phyloP scores from a whole-genome alignment of 441 rosid genomes.

The Pelargonium myrrhifolium region DNA sequence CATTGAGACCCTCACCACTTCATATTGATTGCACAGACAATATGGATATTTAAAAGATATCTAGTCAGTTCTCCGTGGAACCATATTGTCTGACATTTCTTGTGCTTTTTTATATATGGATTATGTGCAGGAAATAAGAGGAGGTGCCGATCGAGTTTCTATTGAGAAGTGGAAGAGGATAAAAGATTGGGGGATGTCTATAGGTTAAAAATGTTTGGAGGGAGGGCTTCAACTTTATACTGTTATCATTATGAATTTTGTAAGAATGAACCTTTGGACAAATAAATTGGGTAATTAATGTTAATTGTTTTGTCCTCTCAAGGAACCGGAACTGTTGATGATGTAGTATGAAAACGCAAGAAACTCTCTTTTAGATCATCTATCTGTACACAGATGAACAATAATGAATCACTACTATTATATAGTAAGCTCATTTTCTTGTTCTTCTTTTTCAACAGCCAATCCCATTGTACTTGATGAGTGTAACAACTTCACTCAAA shows the following conservation, averaged over 20 bases:
- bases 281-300: neutral
- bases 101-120: neutral
- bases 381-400: neutral
- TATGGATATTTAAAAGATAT: too few relatives aligned
- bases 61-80: too few relatives aligned
- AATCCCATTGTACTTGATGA: too few relatives aligned
- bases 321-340: slow-evolving; percentile 18
- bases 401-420: neutral
- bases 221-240: slow-evolving; percentile 1
- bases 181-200: neutral
- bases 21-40: too few relatives aligned
- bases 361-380: neutral
- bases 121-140: slow-evolving; percentile 26
- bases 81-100: neutral
- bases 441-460: too few relatives aligned
- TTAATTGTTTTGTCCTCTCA: neutral
- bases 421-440: neutral
- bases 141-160: neutral
- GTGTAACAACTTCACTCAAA: too few relatives aligned
- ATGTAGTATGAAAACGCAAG: neutral
- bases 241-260: neutral
- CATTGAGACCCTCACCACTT: too few relatives aligned
- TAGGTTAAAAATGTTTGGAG: neutral
- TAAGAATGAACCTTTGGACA: neutral
- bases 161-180: neutral